These are phyloP conservation scores for Saturnispora saitoi DNA, from an alignment of 805 yeast species.

Conservation along the genomic window DNA sequence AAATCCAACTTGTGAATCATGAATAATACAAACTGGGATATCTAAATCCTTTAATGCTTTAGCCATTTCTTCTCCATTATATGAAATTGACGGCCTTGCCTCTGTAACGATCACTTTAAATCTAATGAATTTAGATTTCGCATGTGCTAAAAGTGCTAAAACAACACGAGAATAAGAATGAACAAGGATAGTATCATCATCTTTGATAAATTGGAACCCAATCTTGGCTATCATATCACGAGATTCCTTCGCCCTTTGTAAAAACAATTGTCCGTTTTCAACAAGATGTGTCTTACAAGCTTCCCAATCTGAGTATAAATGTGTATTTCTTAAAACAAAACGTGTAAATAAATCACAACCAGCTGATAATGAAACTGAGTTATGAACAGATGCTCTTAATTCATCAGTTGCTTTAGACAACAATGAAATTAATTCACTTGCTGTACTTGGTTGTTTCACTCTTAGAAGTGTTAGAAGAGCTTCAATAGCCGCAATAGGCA, in stretches of 20 bases:
- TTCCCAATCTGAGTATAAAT: constrained; percentile 90
- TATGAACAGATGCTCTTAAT: constrained; percentile 71
- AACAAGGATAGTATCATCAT: constrained; percentile 82
- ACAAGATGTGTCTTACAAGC: constrained; percentile 81
- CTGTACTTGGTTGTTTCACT: constrained; percentile 82
- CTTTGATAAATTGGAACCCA: constrained; percentile 84
- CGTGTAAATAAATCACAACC: constrained; percentile 96
- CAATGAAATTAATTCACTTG: constrained; percentile 81
- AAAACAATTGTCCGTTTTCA: constrained; percentile 87
- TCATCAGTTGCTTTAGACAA: constrained; percentile 68
- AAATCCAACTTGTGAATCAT: constrained; percentile 90
- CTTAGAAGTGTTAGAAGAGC: constrained; percentile 76
- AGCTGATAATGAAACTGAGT: constrained; percentile 88
- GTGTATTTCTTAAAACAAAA: constrained; percentile 82
- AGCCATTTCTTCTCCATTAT: constrained; percentile 73
- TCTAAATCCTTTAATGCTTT: constrained; percentile 55
- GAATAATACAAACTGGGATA: constrained; percentile 81
- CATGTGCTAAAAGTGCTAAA: constrained; percentile 60
- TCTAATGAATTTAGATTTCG: constrained; percentile 68
- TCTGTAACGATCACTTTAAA: constrained; percentile 91
- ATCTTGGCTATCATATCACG: constrained; percentile 79
- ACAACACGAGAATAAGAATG: constrained; percentile 94
- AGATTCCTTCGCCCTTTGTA: constrained; percentile 84
- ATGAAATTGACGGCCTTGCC: constrained; percentile 78
- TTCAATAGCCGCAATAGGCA: constrained; percentile 99